Base-by-base conservation (phyloP, 192 early-diverging fungal genomes). In the Coemansia sp. region DNA sequence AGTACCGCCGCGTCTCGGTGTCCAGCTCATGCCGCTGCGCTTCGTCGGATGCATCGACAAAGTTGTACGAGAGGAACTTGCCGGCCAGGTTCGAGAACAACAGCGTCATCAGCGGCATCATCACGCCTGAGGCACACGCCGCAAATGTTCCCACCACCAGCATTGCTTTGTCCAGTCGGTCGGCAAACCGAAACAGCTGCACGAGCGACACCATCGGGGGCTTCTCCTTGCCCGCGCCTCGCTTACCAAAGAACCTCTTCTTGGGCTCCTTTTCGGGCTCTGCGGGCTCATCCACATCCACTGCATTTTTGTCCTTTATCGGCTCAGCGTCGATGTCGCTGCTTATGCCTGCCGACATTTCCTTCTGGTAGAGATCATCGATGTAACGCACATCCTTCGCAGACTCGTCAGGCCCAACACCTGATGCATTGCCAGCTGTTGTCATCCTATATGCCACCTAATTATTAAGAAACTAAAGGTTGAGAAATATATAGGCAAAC, bases 161-260 rank as follows among this genome's bases (percentile, higher is more conserved):
- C 62, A 88, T 76, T 12, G 77, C 8, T 62, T 68, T 80, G 74
- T 93, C 91, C 3, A 63, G 38, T 1, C 70, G 41, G 24, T 87
- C 83, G 1, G 89, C 85, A 65, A 89, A 95, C 19, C 88, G 84
- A 62, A 86, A 93, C 10, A 95, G 76, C 69, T 87, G 67, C 15
- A 83, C 23, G 29, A 89, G 66, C 4, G 86, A 67, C 2, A 92
- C 78, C 49, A 77, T 41, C 3, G 84, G 83, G 55, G 75, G 50
- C 53, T 80, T 80, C 15, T 81, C 63, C 43, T 82, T 81, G 49
- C 17, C 2, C 27, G 17, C 11, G n/a, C 15, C 12, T 45, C 41
- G 11, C 3, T 45, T 45, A 6, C 39, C 39, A 45, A 45, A 45
- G 14, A 45, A 45, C 49, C 51, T 47, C 56, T 55, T 60, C 7